Evolutionary conservation across 192 early-diverging fungal genomes (phyloP).

Genomic region (Gamsiella multidivaricata): DNA sequence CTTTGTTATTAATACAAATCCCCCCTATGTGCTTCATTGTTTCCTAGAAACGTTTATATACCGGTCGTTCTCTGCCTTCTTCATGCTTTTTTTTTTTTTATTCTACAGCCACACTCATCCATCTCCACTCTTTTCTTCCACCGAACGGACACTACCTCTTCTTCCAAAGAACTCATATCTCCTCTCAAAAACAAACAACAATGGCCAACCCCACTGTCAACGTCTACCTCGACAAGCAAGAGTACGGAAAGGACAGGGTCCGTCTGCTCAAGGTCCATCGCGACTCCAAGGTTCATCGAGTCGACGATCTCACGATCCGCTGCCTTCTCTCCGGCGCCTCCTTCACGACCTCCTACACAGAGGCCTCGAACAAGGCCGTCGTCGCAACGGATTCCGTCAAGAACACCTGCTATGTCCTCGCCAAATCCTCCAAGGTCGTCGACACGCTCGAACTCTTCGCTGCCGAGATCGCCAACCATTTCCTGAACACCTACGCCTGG

Average conservation of each 20-base stretch:
- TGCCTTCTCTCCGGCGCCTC: conserved; percentile 54
- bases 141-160: neutral
- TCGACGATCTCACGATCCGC: conserved; percentile 75
- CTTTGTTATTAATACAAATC: no score
- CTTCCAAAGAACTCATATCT: neutral
- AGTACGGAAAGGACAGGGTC: conserved; percentile 82
- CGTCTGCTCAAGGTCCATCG: conserved; percentile 78
- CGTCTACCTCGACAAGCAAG: conserved; percentile 49
- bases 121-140: neutral
- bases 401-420: conserved; percentile 81
- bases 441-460: conserved; percentile 80
- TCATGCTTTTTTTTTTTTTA: no score
- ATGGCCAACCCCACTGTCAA: conserved; percentile 19
- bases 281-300: conserved; percentile 67
- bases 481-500: conserved; percentile 79
- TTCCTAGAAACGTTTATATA: no score
- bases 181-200: neutral
- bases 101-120: neutral
- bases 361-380: conserved; percentile 80
- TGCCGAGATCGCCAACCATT: conserved; percentile 72
- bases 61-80: no score
- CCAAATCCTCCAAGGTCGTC: conserved; percentile 75
- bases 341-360: conserved; percentile 77
- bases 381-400: conserved; percentile 83
- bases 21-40: no score